Evolutionary conservation across 1,139 yeast species (phyloP).

Genomic region (Saccharomycopsis hybrid): DNA sequence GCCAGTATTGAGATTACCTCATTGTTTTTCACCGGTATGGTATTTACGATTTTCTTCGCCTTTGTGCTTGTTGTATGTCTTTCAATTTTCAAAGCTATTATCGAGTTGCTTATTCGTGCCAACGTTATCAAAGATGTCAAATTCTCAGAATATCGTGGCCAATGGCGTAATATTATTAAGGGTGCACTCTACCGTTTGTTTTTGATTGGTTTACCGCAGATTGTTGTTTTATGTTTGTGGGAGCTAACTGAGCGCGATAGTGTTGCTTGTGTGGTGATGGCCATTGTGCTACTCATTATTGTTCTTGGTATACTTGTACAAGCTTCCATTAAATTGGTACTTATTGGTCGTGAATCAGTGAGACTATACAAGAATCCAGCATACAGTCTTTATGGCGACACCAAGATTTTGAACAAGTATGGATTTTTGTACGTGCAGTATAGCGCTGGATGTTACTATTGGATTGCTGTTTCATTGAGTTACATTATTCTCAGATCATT

Average conservation of each 20-base stretch:
- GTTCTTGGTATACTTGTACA: constrained; percentile 50
- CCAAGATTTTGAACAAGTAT: constrained; percentile 54
- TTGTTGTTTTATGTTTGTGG: constrained; percentile 64
- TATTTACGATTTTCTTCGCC: constrained; percentile 65
- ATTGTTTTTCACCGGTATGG: constrained; percentile 68
- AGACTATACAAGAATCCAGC: constrained; percentile 61
- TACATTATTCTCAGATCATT: constrained; percentile 54
- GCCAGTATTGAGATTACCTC: constrained; percentile 68
- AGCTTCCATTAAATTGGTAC: constrained; percentile 52
- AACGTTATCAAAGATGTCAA: constrained; percentile 40
- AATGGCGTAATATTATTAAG: constrained; percentile 41
- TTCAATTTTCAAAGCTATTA: constrained; percentile 41
- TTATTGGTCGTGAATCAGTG: constrained; percentile 51
- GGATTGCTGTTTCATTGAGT: constrained; percentile 51
- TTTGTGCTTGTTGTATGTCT: constrained; percentile 50
- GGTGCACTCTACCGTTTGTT: constrained; percentile 66
- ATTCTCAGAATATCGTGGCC: constrained; percentile 43
- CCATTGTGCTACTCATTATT: constrained; percentile 53
- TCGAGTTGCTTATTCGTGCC: constrained; percentile 38
- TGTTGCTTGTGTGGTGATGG: constrained; percentile 67
- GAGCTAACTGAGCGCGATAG: constrained; percentile 68
- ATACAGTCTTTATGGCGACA: constrained; percentile 67
- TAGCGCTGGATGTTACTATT: constrained; percentile 68
- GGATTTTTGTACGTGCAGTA: constrained; percentile 84
- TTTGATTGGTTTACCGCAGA: constrained; percentile 70